Base-by-base conservation (phyloP, 2,329 filamentous ascomycete genomes). In the Penicillium sp. region DNA sequence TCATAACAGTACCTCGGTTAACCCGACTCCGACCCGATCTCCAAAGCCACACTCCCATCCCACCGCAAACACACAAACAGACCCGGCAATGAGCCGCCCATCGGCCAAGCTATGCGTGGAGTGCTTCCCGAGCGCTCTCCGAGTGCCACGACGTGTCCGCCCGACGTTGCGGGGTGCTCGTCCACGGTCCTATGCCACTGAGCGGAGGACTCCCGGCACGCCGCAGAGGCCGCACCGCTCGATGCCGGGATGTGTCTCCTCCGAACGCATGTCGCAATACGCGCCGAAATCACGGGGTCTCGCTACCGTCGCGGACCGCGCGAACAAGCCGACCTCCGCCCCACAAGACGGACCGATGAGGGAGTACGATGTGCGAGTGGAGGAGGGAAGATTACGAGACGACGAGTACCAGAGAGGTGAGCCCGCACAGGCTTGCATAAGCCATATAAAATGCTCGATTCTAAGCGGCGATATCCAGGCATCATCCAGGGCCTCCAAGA, bases 401-500 rank as follows among this genome's bases (percentile, higher is more conserved):
- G 94, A 99, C 71, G 86, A 91, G 61, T 90, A 97, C 75, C 94
- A 99, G 74, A 81, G 94, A 81, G 87, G 90, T 92, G 77, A 59
- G 46, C 43, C 4, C 18, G 10, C 21, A n/a, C n/a, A n/a, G 4
- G 14, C 14, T 36, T 4, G 34, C 34, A 6, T n/a, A n/a, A n/a
- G 34, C 2, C n/a, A n/a, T 18, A 18, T 18, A 18, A 2, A 18
- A 18, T 4, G n/a, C 1, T n/a, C 4, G 11, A n/a, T n/a, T n/a
- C 2, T 36, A n/a, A 36, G 4, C 34, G 34, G 14, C 14, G 4
- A 36, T n/a, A 4, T n/a, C 3, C 38, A 92, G 91, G 87, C 40
- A 93, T 99, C 63, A 92, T 99, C 64, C 85, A 94, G 70, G 90
- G 85, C 67, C 81, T 99, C 5, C 91, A 99, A 75, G 87, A 92